Evolutionary conservation across 257 asterid species (phyloP), one percentile per base, ranked within the genome.

Genomic region (Anisodus acutangulus): DNA sequence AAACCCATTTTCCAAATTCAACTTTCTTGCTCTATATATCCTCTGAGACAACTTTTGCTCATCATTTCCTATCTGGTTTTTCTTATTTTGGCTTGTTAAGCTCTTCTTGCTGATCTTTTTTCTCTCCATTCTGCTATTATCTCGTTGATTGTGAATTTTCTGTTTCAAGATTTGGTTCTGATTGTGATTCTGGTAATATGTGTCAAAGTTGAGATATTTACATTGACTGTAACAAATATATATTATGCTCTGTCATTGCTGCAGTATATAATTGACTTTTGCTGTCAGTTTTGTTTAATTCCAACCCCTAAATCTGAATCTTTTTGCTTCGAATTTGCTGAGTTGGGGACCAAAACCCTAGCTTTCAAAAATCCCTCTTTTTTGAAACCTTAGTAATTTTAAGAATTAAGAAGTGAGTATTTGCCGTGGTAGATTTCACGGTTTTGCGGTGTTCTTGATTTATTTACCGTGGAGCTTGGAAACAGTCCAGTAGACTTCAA

Each of bases 291-390:
- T 22, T 22, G 26, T 22, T 22, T 0, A 31, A 31, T 87, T 87
- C 83, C 82, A 86, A 91, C 83, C 88, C 92, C 89, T 86, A 87
- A 72, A 66, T 64, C 63, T 74, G 13, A 83, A 79, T 78, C 66
- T 83, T 60, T 31, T 49, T 57, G 37, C 62, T 37, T 31, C 72
- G 26, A 47, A 64, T 83, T 67, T 71, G 54, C 26, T 31, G 68
- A 78, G 16, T 45, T 60, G 84, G 74, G 81, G 63, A 78, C 64
- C 82, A 85, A 87, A 89, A 89, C 91, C 91, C 91, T 89, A 89
- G 88, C 76, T 87, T 78, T 78, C 64, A 66, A 85, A 88, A 76
- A 51, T 68, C 79, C 64, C 79, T 45, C 41, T 19, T 78, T 64
- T 17, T 49, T 68, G 82, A 82, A 71, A 62, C 84, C 80, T 54